Conservation (phyloP, 108 stramenopile genomes). For the Skeletonema menzelii region DNA sequence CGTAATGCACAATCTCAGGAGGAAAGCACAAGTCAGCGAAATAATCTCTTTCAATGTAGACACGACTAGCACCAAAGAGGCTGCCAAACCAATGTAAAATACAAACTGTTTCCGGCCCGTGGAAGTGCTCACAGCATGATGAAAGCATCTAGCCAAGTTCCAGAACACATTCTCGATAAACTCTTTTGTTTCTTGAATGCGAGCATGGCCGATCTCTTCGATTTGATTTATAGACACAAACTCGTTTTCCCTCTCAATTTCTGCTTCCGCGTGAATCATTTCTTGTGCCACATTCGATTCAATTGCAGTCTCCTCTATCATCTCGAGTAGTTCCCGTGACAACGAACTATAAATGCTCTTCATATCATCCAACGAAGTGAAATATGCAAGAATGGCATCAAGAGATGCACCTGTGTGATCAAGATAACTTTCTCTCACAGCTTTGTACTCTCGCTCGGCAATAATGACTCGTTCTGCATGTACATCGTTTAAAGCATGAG, state of each 20-base stretch:
- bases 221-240: constrained; percentile 35
- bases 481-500: constrained; percentile 8
- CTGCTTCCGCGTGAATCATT: constrained; percentile 48
- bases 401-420: constrained; percentile 18
- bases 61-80: constrained; percentile 32
- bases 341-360: constrained; percentile 27
- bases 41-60: constrained; percentile 45
- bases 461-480: constrained; percentile 15
- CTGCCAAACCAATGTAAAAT: constrained; percentile 32
- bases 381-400: constrained; percentile 20
- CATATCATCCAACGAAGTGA: constrained; percentile 15
- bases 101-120: constrained; percentile 45
- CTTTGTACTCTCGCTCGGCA: constrained; percentile 21
- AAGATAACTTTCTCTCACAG: constrained; percentile 13
- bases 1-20: constrained; percentile 36
- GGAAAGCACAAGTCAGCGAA: constrained; percentile 26
- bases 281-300: constrained; percentile 39
- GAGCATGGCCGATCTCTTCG: constrained; percentile 43
- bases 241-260: constrained; percentile 53
- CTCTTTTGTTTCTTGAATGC: constrained; percentile 33
- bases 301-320: constrained; percentile 31
- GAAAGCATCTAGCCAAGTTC: constrained; percentile 35
- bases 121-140: constrained; percentile 33
- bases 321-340: constrained; percentile 31
- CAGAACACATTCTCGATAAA: constrained; percentile 43